Evolutionary conservation across 345 rosid species (phyloP), one percentile per base, ranked within the genome.

Genomic region (Abelmoschus esculentus): DNA sequence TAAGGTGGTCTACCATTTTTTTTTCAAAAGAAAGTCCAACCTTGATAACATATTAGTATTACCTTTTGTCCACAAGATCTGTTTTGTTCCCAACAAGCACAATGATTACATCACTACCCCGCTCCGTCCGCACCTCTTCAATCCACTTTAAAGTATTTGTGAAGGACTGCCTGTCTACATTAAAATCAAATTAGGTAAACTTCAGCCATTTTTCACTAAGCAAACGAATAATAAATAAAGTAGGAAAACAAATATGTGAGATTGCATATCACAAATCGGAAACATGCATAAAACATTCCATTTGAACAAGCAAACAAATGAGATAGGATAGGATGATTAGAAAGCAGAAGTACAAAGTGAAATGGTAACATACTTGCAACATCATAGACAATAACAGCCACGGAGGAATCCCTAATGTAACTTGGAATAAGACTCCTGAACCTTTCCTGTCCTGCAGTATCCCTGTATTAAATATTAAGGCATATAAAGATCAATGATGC

Each of bases 381-480:
- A 78, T 86, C 96, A 80, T 81, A 90, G 11, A 88, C 96, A 66
- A 90, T 88, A 73, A 90, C 96, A 47, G 96, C 96, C 44, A 88
- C 96, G 18, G 93, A 90, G 32, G 96, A 90, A 67, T 90, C 93
- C 83, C 96, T 81, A 46, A 90, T 90, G 38, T 90, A 90, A 76
- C 96, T 90, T 1, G 96, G 96, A 81, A 90, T 90, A 70, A 90
- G 96, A 85, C 96, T 90, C 80, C 96, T 88, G 77, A 90, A 90
- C 71, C 93, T 79, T 82, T 90, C 93, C 77, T 88, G 93, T 42
- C 96, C 96, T 17, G 96, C 96, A 31, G 93, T 88, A 77, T 90
- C 96, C 96, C 96, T 90, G 84, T 22, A 62, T 75, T 18, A 19
- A 32, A 65, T 22, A 61, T 47, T 22, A 63, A 40, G 55, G 28